Conservation (phyloP, 1,284 basidiomycete genomes). For the Trichosporon faecale region DNA sequence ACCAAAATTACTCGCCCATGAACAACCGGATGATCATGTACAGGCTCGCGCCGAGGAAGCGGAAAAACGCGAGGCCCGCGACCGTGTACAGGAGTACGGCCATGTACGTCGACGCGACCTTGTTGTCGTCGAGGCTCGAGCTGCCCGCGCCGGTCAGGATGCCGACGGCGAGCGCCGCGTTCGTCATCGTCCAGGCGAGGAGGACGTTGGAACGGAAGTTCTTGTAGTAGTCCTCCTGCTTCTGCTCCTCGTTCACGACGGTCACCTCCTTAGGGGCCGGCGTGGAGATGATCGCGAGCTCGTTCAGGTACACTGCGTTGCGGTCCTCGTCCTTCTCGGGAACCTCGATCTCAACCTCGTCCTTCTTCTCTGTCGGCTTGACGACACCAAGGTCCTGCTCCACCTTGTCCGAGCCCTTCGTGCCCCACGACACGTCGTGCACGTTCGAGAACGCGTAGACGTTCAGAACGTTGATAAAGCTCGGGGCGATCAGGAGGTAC, state of each 20-base stretch:
- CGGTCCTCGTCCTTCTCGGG: slow-evolving; percentile 81
- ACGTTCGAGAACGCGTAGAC: slow-evolving; percentile 73
- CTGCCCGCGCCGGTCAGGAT: slow-evolving; percentile 59
- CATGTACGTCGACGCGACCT: slow-evolving; percentile 50
- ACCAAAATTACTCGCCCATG: slow-evolving; percentile 66
- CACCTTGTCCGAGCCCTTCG: slow-evolving; percentile 83
- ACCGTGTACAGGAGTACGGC: slow-evolving; percentile 60
- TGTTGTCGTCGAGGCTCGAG: slow-evolving; percentile 28
- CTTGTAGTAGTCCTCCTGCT: slow-evolving; percentile 83
- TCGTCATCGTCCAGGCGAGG: slow-evolving; percentile 69
- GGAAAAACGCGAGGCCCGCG: slow-evolving; percentile 73
- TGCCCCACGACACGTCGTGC: slow-evolving; percentile 71
- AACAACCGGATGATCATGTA: slow-evolving; percentile 79
- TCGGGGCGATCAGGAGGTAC: slow-evolving; percentile 85
- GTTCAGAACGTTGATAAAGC: slow-evolving; percentile 86
- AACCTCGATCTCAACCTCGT: slow-evolving; percentile 73
- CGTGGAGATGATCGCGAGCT: slow-evolving; percentile 66
- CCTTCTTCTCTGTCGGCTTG: slow-evolving; percentile 53
- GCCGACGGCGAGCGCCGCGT: slow-evolving; percentile 69
- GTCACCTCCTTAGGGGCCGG: slow-evolving; percentile 68
- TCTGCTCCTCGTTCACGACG: slow-evolving; percentile 56
- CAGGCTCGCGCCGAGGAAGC: slow-evolving; percentile 72
- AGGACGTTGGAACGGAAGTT: slow-evolving; percentile 76
- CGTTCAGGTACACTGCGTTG: slow-evolving; percentile 79
- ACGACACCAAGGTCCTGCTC: slow-evolving; percentile 80